Evolutionary conservation across 768 basidiomycete genomes (phyloP).

Genomic region (Macrolepiota fuliginosa): DNA sequence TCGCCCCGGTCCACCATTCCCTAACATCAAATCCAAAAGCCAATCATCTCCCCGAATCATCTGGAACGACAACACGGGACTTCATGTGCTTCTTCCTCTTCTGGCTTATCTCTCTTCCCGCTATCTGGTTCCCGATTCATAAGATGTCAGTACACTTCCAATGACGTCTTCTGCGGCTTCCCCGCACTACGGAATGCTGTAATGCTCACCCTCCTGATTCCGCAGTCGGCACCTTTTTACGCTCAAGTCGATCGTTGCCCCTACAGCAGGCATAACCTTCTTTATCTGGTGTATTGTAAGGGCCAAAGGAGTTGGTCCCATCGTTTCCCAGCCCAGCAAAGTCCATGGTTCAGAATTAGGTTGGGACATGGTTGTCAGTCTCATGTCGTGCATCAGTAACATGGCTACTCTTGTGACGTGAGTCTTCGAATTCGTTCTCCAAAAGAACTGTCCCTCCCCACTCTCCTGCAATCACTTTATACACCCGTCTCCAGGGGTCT

Average conservation of each 20-base stretch:
- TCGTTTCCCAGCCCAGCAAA: conserved; percentile 61
- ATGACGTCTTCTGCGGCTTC: conserved; percentile 8
- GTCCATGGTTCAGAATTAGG: conserved; percentile 66
- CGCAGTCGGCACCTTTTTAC: conserved; percentile 75
- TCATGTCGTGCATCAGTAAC: conserved; percentile 81
- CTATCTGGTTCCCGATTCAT: conserved; percentile 83
- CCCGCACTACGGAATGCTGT: conserved; percentile 2
- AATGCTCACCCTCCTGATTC: conserved; percentile 7
- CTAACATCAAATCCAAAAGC: conserved; percentile 31
- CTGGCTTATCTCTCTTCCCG: conserved; percentile 77
- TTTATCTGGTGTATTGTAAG: conserved; percentile 79
- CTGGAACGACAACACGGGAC: conserved; percentile 73
- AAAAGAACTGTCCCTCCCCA: neutral
- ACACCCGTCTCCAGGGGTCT: neutral
- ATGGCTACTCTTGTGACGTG: conserved; percentile 73
- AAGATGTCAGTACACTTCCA: conserved; percentile 51
- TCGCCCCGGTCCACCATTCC: neutral
- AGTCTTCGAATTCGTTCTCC: conserved; percentile 17
- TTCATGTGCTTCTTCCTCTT: conserved; percentile 86
- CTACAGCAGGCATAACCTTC: conserved; percentile 67
- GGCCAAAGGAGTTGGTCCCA: conserved; percentile 75
- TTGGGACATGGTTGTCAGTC: conserved; percentile 72
- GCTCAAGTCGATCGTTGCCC: conserved; percentile 70
- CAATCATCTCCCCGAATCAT: conserved; percentile 69
- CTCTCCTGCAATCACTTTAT: neutral